A percentile compares a stretch with the other conserved stretches of the same genome.
Evolutionary conservation across 2,329 filamentous ascomycete species (phyloP).

Genomic region (Fusarium palustre): DNA sequence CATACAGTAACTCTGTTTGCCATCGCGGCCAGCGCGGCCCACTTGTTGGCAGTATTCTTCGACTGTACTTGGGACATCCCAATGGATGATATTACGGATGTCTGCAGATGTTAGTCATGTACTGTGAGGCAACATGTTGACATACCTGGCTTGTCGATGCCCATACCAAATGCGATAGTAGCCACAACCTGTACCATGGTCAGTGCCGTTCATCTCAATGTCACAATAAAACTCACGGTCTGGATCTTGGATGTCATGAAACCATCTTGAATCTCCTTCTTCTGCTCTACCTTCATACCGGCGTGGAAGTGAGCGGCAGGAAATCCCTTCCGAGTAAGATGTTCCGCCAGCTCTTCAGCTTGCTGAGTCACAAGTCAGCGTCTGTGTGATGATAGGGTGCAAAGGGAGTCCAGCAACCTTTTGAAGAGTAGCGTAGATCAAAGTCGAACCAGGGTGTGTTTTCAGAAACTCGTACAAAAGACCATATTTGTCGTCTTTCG

Average conservation of each 20-base stretch:
- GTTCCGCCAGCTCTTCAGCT: constrained; percentile 57
- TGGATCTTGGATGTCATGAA: constrained; percentile 61
- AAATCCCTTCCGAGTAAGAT: constrained; percentile 54
- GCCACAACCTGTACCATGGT: constrained; percentile 50
- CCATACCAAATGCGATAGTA: constrained; percentile 71
- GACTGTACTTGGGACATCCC: constrained; percentile 62
- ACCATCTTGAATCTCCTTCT: constrained; percentile 61
- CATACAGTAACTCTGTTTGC: constrained; percentile 65
- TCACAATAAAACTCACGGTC: constrained; percentile 41
- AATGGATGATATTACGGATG: constrained; percentile 67
- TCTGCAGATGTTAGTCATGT: constrained; percentile 47
- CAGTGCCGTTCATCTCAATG: not conserved
- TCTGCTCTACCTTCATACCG: constrained; percentile 59
- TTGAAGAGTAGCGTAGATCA: constrained; percentile 71
- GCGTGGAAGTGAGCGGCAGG: constrained; percentile 62
- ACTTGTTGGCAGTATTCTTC: constrained; percentile 70
- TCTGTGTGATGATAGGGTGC: too few relatives aligned
- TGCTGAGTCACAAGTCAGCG: constrained; percentile 49
- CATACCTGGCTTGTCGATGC: constrained; percentile 63
- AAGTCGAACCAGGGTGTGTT: constrained; percentile 64
- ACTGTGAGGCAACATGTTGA: not conserved
- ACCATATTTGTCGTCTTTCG: constrained; percentile 59
- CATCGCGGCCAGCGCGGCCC: constrained; percentile 67
- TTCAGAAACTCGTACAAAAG: constrained; percentile 62
- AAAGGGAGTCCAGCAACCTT: constrained; percentile 46